phyloP scores from a whole-genome alignment of 1,284 basidiomycete species.

The Tetrapyrgos nigripes region DNA sequence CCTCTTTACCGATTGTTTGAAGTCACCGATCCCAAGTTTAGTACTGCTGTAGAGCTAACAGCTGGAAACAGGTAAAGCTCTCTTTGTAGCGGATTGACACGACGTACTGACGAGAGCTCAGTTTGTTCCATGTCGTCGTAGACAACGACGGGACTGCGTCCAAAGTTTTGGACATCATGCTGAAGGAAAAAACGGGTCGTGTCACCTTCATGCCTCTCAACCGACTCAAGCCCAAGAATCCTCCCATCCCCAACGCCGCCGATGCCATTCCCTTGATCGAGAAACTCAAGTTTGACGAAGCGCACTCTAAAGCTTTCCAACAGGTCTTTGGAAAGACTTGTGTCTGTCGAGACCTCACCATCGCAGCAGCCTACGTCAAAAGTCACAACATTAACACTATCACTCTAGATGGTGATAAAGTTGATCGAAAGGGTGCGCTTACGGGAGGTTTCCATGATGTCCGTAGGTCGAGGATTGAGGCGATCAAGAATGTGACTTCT shows the following conservation, averaged over 20 bases:
- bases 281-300: conserved; percentile 79
- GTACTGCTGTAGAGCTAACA: conserved; percentile 92
- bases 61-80: conserved; percentile 85
- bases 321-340: conserved; percentile 99
- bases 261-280: conserved; percentile 91
- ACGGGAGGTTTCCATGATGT: conserved; percentile 98
- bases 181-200: conserved; percentile 90
- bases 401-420: conserved; percentile 97
- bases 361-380: conserved; percentile 94
- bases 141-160: conserved; percentile 94
- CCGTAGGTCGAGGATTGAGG: conserved; percentile 88
- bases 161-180: conserved; percentile 90
- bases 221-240: conserved; percentile 85
- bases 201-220: conserved; percentile 99
- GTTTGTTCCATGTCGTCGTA: conserved; percentile 97
- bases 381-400: conserved; percentile 96
- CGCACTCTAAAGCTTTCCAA: conserved; percentile 85
- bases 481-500: conserved; percentile 77
- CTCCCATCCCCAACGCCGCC: conserved; percentile 74
- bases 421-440: conserved; percentile 94
- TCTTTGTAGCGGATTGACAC: neutral
- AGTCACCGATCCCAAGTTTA: conserved; percentile 89
- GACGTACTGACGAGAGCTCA: conserved; percentile 34
- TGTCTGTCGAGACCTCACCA: conserved; percentile 91
- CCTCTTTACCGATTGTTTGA: conserved; percentile 95